Evolutionary conservation across 108 stramenopile species (phyloP).

Genomic region (Licmophora abbreviata): DNA sequence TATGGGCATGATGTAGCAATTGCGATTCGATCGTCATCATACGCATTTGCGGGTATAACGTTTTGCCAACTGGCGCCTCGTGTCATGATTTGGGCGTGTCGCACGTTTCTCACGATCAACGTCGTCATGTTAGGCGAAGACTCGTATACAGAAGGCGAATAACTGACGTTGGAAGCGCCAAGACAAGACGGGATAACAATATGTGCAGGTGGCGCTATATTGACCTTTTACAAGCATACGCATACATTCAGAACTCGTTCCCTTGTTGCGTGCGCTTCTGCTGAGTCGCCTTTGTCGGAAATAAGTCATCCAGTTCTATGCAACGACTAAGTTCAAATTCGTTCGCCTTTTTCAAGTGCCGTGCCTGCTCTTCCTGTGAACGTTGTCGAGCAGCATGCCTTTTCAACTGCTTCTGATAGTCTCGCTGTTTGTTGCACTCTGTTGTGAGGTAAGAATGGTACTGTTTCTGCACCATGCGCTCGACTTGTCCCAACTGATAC

Average conservation of each 20-base stretch:
- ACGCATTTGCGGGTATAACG: conserved; percentile 27
- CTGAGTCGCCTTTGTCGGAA: conserved; percentile 35
- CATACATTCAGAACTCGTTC: no score
- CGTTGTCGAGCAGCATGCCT: conserved; percentile 18
- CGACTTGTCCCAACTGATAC: conserved; percentile 83
- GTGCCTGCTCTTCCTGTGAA: conserved; percentile 38
- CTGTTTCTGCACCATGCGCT: conserved; percentile 77
- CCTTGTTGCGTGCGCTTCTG: no score
- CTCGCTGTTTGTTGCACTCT: conserved; percentile 74
- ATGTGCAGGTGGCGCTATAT: no score
- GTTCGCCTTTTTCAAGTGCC: conserved; percentile 32
- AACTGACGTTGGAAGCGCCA: no score
- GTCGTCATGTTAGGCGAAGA: no score
- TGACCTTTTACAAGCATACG: no score
- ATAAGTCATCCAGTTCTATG: conserved; percentile 67
- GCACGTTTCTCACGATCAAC: conserved; percentile 40
- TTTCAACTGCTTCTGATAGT: conserved; percentile 52
- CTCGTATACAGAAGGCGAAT: no score
- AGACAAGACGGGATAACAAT: no score
- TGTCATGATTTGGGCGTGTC: conserved; percentile 28
- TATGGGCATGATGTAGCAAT: conserved; percentile 23
- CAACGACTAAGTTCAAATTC: conserved; percentile 64
- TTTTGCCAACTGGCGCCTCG: conserved; percentile 26
- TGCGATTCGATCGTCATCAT: conserved; percentile 30
- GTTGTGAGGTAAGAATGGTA: conserved; percentile 68